Evolutionary conservation across 2,329 filamentous ascomycete species (phyloP).

Genomic region (Exophiala sp.): DNA sequence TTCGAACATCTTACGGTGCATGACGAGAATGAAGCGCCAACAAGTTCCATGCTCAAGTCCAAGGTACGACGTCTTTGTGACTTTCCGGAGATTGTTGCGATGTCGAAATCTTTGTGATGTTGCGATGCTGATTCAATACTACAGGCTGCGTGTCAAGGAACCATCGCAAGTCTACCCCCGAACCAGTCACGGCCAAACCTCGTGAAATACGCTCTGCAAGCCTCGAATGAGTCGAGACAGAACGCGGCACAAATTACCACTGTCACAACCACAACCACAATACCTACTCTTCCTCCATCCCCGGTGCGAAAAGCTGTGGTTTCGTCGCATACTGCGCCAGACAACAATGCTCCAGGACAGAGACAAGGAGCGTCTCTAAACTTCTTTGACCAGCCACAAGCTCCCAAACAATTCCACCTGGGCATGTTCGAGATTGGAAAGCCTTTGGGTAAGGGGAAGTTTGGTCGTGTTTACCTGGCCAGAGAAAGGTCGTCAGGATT

Average conservation of each 20-base stretch:
- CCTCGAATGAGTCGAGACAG: slow-evolving; percentile 58
- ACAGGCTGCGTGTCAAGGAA: slow-evolving; percentile 14
- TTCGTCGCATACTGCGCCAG: slow-evolving; percentile 43
- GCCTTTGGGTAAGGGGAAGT: slow-evolving; percentile 80
- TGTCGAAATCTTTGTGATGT: not conserved
- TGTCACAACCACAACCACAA: slow-evolving; percentile 31
- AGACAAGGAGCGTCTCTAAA: slow-evolving; percentile 30
- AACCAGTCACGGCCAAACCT: slow-evolving; percentile 68
- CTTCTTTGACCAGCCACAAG: slow-evolving; percentile 52
- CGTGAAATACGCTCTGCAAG: slow-evolving; percentile 77
- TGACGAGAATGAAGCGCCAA: slow-evolving; percentile 70
- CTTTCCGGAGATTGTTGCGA: too few species aligned
- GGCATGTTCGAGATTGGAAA: slow-evolving; percentile 93
- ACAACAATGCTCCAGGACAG: slow-evolving; percentile 37
- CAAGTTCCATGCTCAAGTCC: slow-evolving; percentile 59
- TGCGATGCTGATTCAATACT: not conserved
- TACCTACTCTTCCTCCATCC: slow-evolving; percentile 42
- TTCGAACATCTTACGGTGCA: slow-evolving; percentile 86
- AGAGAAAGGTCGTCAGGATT: slow-evolving; percentile 73
- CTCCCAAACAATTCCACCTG: slow-evolving; percentile 64
- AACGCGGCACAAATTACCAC: slow-evolving; percentile 53
- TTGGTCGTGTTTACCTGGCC: slow-evolving; percentile 77
- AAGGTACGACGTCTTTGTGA: slow-evolving; percentile 55
- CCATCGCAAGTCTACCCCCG: slow-evolving; percentile 35
- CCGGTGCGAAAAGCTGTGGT: slow-evolving; percentile 49